phyloP scores from a whole-genome alignment of 2,329 filamentous ascomycete species.

The Trichoderma sp. region DNA sequence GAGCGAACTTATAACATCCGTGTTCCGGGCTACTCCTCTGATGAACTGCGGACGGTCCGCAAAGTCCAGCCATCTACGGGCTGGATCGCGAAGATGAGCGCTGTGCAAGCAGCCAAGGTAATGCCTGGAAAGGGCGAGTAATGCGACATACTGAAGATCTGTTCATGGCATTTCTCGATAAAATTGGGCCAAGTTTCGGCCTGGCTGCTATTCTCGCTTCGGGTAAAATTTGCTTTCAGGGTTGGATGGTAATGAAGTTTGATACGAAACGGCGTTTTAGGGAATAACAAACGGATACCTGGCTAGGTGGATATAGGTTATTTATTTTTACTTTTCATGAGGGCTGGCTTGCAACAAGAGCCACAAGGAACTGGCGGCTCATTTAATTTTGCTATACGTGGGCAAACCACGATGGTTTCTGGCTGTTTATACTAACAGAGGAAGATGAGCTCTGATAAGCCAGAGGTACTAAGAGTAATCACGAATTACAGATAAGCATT shows the following conservation, averaged over 20 bases:
- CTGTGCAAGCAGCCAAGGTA: slow-evolving; percentile 91
- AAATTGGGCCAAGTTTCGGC: background rate
- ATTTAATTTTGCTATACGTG: background rate
- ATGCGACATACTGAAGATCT: background rate
- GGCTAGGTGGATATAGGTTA: slow-evolving; percentile 3
- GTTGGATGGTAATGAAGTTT: slow-evolving; percentile 20
- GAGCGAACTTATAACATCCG: slow-evolving; percentile 88
- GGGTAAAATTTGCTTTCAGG: background rate
- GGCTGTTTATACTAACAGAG: background rate
- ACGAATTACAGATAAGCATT: background rate
- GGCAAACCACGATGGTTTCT: slow-evolving; percentile 9
- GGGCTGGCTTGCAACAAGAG: background rate
- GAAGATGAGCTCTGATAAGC: background rate
- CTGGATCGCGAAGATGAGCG: slow-evolving; percentile 97
- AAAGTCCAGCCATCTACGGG: slow-evolving; percentile 86
- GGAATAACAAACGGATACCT: slow-evolving; percentile 10
- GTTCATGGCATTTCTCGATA: background rate
- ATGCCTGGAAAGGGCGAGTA: slow-evolving; percentile 64
- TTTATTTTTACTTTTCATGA: background rate
- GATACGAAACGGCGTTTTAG: slow-evolving; percentile 28
- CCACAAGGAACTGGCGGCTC: background rate
- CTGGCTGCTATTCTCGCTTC: background rate
- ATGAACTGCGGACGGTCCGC: slow-evolving; percentile 91
- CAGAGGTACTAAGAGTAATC: background rate
- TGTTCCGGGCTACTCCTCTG: slow-evolving; percentile 90